Conservation (phyloP, 179 eudicot genomes). For the Beta lomatogona region DNA sequence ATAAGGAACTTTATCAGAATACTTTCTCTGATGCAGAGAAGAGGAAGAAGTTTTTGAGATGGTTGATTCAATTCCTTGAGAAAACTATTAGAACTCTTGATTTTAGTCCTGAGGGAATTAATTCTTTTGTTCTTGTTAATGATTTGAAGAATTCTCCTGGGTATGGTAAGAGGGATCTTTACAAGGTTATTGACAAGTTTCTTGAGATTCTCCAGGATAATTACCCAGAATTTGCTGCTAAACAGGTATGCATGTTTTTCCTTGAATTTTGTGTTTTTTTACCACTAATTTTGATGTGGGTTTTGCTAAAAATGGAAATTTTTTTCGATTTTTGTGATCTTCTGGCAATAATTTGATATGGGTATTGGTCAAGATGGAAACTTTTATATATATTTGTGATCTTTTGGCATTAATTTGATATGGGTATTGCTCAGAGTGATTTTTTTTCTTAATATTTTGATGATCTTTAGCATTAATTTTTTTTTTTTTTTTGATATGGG, state of each 20-base stretch:
- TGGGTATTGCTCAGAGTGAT: conserved; percentile 3
- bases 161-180: conserved; percentile 52
- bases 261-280: neutral
- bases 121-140: conserved; percentile 59
- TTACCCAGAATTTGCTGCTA: conserved; percentile 75
- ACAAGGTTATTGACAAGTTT: conserved; percentile 50
- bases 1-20: conserved; percentile 62
- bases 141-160: conserved; percentile 80
- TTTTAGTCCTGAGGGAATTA: conserved; percentile 61
- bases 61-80: conserved; percentile 76
- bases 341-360: conserved; percentile 5
- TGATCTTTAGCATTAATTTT: neutral
- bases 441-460: neutral
- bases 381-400: neutral
- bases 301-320: neutral
- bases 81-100: conserved; percentile 70
- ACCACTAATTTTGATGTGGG: neutral
- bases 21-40: conserved; percentile 71
- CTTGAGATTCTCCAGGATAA: conserved; percentile 62
- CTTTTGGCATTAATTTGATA: conserved; percentile 1
- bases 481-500: too few relatives aligned
- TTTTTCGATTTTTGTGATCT: neutral
- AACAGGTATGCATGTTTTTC: conserved; percentile 49
- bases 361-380: conserved; percentile 11
- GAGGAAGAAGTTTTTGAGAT: conserved; percentile 53